Evolutionary conservation across 345 rosid species (phyloP).

Genomic region (Ceriops tagal): DNA sequence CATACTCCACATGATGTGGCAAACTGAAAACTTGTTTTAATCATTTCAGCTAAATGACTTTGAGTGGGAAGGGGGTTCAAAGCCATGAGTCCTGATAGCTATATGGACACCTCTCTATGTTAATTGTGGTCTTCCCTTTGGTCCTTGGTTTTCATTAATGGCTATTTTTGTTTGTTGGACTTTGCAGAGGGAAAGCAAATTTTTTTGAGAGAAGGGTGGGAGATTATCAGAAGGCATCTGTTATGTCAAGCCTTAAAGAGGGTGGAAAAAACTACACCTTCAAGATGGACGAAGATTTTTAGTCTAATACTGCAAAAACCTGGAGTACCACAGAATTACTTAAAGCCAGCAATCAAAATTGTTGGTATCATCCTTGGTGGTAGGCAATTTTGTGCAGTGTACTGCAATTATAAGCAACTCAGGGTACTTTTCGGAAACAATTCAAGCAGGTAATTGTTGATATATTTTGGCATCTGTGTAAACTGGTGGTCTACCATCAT

Average conservation of each 20-base stretch:
- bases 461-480: no score
- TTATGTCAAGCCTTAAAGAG: slow-evolving; percentile 70
- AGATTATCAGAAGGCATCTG: slow-evolving; percentile 87
- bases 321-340: not conserved
- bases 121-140: not conserved
- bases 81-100: no score
- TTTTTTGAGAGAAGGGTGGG: slow-evolving; percentile 91
- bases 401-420: slow-evolving; percentile 7
- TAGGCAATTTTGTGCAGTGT: not conserved
- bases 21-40: no score
- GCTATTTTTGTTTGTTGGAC: slow-evolving; percentile 8
- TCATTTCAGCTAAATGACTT: no score
- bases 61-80: no score
- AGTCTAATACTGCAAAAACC: not conserved
- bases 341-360: slow-evolving; percentile 3
- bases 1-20: no score
- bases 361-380: slow-evolving; percentile 5
- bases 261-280: slow-evolving; percentile 63
- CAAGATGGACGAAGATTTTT: slow-evolving; percentile 70
- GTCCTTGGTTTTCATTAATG: not conserved
- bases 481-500: not conserved
- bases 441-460: not conserved
- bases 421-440: not conserved
- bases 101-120: not conserved
- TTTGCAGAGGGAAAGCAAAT: slow-evolving; percentile 71